Evolutionary conservation across 805 yeast genomes (phyloP).

Genomic region (Nakazawaea holstii): DNA sequence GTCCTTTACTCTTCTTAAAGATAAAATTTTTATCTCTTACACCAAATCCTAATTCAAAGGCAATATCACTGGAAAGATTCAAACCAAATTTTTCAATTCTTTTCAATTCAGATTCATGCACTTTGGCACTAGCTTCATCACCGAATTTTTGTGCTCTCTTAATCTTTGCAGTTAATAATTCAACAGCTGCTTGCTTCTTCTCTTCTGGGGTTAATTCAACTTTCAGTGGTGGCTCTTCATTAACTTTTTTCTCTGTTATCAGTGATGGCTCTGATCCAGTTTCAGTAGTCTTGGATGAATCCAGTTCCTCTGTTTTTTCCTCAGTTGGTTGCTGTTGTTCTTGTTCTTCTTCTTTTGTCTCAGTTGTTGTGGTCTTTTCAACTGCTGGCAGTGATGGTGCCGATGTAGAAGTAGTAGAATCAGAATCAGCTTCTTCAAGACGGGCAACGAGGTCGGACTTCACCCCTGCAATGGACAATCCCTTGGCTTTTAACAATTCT

Average conservation of each 20-base stretch:
- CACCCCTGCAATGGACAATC: slow-evolving; percentile 68
- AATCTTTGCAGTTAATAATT: slow-evolving; percentile 60
- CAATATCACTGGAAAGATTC: slow-evolving; percentile 58
- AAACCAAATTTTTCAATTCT: slow-evolving; percentile 86
- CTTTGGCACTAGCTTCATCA: slow-evolving; percentile 41
- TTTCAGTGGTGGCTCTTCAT: slow-evolving; percentile 17
- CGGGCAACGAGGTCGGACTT: slow-evolving; percentile 73
- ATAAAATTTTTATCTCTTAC: slow-evolving; percentile 8
- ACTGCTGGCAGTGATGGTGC: not conserved
- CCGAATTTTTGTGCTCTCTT: slow-evolving; percentile 78
- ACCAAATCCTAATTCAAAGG: slow-evolving; percentile 58
- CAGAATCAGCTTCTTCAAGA: slow-evolving; percentile 48
- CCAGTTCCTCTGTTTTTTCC: slow-evolving; percentile 12
- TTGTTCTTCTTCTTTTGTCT: slow-evolving; percentile 17
- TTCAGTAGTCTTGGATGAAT: not conserved
- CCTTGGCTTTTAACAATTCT: slow-evolving; percentile 63
- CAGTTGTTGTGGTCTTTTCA: slow-evolving; percentile 9
- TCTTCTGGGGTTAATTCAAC: slow-evolving; percentile 58
- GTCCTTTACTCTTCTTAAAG: not conserved
- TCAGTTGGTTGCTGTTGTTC: slow-evolving; percentile 19
- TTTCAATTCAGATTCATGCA: slow-evolving; percentile 54
- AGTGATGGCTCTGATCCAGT: not conserved
- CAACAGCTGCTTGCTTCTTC: slow-evolving; percentile 62
- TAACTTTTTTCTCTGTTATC: slow-evolving; percentile 1
- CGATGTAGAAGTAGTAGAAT: slow-evolving; percentile 17